Base-by-base conservation (phyloP, 176 grass and related monocot genomes). In the Tillandsia leiboldiana region DNA sequence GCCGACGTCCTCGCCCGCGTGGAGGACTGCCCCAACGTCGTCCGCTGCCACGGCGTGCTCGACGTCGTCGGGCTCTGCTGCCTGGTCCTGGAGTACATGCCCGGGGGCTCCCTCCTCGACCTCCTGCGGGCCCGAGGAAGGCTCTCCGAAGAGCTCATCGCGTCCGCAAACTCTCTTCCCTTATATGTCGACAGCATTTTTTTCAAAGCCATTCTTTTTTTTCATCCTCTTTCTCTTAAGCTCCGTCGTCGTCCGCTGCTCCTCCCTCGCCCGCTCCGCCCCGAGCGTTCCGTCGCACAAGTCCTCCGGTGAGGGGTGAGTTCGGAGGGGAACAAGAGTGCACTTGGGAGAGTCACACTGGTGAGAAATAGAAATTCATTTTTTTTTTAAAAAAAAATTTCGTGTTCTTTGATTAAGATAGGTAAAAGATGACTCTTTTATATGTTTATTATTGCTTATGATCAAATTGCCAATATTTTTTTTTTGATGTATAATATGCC, bases 341-440 rank as follows among this genome's bases (percentile, higher is more conserved):
- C 94, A 20, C 81, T 97, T 58, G 89, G 84, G 50, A 86, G 89
- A 74, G 74, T 90, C 64, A 93, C 89, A 51, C 82, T 97, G 82
- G 94, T 97, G 66, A 14, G 56, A 17, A 59, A 69, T 70, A 59
- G 29, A 33, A 33, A 33, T 33, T 5, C 29, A 33, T 33, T 3
- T 71, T 8, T 20, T 20, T 20, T 20, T 20, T 20, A 20, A 20
- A 20, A 20, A 20, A 20, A 20, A 20, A 20, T 20, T 53, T 75
- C 13, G 1, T 51, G 7, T 61, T 64, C 10, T 23, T 29, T 24
- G n/a, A 54, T 52, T 42, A 5, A 0, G 3, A 33, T 33, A 33
- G 47, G 22, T 49, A 63, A 28, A 17, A 4, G 15, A 17, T 53
- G 42, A 42, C 72, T 65, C 12, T 18, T 8, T 12, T 58, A n/a